These are phyloP conservation scores for Monosporascus sp. DNA, from an alignment of 2,329 filamentous ascomycete species.

Conservation along the genomic window DNA sequence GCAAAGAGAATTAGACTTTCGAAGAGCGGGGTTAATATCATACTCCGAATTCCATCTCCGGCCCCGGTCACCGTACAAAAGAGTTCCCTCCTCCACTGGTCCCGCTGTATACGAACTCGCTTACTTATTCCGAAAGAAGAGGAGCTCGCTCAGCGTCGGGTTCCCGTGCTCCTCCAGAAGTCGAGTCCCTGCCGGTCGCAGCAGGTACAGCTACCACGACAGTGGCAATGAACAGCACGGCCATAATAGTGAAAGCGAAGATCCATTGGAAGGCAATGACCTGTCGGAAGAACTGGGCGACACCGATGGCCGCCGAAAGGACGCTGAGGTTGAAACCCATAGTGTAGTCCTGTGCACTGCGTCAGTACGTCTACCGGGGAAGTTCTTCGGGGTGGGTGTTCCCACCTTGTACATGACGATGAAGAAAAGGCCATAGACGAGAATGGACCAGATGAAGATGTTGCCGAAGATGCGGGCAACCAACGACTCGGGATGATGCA, in stretches of 20 bases:
- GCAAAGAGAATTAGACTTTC: background rate
- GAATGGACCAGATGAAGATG: constrained; percentile 79
- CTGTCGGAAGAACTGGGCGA: constrained; percentile 70
- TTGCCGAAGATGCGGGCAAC: constrained; percentile 79
- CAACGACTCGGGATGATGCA: constrained; percentile 61
- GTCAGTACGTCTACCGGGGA: constrained; percentile 4
- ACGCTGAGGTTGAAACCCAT: constrained; percentile 77
- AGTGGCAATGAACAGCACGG: constrained; percentile 65
- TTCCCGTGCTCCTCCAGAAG: constrained; percentile 39
- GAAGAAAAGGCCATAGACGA: constrained; percentile 74
- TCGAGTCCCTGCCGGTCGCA: constrained; percentile 53
- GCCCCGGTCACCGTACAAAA: background rate
- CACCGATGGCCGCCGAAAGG: constrained; percentile 68
- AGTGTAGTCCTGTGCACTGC: constrained; percentile 53
- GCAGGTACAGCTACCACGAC: constrained; percentile 60
- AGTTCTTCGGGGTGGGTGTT: constrained; percentile 5
- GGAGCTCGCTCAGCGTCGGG: constrained; percentile 57
- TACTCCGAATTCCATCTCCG: background rate
- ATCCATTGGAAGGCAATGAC: constrained; percentile 84
- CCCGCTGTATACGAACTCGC: background rate
- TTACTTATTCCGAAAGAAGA: constrained; percentile 47
- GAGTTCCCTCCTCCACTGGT: background rate
- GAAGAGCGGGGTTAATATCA: constrained; percentile 2
- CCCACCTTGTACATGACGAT: constrained; percentile 65
- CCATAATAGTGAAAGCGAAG: constrained; percentile 82